Base-by-base conservation (phyloP, 2,329 filamentous ascomycete species). In the Canariomyces notabilis region DNA sequence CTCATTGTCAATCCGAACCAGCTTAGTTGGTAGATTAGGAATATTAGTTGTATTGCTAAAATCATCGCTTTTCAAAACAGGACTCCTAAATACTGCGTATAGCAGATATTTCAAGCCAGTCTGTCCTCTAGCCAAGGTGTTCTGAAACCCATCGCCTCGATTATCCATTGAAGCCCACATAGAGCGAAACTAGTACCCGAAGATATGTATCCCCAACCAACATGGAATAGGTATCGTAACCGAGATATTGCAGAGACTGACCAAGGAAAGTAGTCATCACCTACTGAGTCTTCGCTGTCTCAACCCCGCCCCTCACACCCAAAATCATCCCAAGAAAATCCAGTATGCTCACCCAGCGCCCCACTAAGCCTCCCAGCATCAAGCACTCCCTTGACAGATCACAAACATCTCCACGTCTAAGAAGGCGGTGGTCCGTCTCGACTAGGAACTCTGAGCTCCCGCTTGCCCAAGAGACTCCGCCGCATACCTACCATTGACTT, bases 401-500 rank as follows among this genome's bases (percentile, higher is more conserved):
- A 12, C 8, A 29, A 29, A 9, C 9, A 9, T 29, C 9, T 12
- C 26, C 26, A 12, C 9, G 11, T 8, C 9, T 29, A 12, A n/a
- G 6, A 41, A n/a, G 38, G 32, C 5, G 68, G 67, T 16, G 68
- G 69, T 15, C 62, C 60, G 48, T 81, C 76, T 37, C 76, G 67
- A 56, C 72, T 70, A 5, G 54, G 49, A 12, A 59, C 65, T 21
- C 51, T 48, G 14, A 45, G 32, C 23, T 62, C 73, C 44, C 73
- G 68, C 66, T 79, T 80, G 58, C 71, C 69, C 53, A 82, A 59
- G 59, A 82, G 76, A 59, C 75, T 77, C 50, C 74, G 71, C 40
- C 78, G 70, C 42, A 77, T 58, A 20, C 66, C 61, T 2, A 69
- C 57, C 51, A 68, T 72, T 15, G 76, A 75, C 54, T 72, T 77